These are phyloP conservation scores for Tetrapyrgos nigripes DNA, from an alignment of 1,284 basidiomycete species.

Conservation along the genomic window DNA sequence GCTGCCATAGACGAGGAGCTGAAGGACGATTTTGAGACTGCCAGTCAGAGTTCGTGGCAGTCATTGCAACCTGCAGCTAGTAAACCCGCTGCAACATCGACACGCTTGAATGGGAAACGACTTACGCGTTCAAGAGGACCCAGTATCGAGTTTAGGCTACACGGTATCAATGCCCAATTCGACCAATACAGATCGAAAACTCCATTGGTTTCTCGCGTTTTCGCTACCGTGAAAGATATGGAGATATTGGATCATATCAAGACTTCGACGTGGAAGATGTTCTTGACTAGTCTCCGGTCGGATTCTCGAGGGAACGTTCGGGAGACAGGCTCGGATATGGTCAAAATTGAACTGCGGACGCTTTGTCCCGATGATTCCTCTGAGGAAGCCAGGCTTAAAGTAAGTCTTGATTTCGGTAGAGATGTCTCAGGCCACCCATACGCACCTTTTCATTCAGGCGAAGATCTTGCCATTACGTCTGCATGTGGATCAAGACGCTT, in stretches of 20 bases:
- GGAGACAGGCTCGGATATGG: conserved; percentile 93
- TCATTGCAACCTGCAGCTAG: conserved; percentile 58
- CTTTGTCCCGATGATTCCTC: conserved; percentile 71
- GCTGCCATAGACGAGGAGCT: conserved; percentile 93
- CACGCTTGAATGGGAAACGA: conserved; percentile 59
- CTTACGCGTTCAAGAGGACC: conserved; percentile 82
- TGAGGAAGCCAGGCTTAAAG: conserved; percentile 85
- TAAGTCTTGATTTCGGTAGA: conserved; percentile 52
- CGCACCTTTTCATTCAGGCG: conserved; percentile 52
- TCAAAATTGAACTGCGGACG: conserved; percentile 81
- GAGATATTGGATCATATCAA: conserved; percentile 98
- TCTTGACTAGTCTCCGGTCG: conserved; percentile 84
- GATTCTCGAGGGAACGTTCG: conserved; percentile 87
- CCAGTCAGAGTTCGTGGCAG: conserved; percentile 87
- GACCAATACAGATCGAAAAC: conserved; percentile 68
- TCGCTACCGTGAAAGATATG: conserved; percentile 72
- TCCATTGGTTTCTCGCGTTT: conserved; percentile 66
- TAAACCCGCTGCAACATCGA: conserved; percentile 45
- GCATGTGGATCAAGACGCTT: conserved; percentile 97
- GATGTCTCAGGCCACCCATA: background rate
- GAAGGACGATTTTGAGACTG: conserved; percentile 73
- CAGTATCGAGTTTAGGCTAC: conserved; percentile 86
- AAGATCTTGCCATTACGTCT: conserved; percentile 90
- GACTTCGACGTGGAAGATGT: conserved; percentile 98
- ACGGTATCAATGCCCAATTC: conserved; percentile 68